Evolutionary conservation across 83 land plant genomes (phyloP), one percentile per base, ranked within the genome.

Genomic region (Thuja plicata): DNA sequence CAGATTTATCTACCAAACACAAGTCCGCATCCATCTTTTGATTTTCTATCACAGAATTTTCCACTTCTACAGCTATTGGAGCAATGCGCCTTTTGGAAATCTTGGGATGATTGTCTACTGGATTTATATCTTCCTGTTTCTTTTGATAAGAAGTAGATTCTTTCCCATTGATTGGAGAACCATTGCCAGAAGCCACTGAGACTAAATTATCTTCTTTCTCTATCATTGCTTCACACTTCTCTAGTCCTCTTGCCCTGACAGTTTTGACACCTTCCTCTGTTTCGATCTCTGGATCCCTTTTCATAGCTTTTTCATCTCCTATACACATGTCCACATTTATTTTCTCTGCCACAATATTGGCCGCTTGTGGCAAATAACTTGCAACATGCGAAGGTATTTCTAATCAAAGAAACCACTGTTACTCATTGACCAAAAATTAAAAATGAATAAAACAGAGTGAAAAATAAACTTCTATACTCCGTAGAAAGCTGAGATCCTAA

Each of bases 31-130:
- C 85, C 35, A 48, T 83, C 12, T 30, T 83, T 54, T 54, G 57
- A 54, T 54, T 54, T 5, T 48, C 54, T 54, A 4, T 45, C 13
- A 27, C 12, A 45, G 10, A 27, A 32, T 83, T 83, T 34, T 48
- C 87, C 24, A 21, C 81, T 19, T 88, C 86, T 40, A 91, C 85
- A 54, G 90, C 88, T 19, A 91, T 37, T 21, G 92, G 90, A 46
- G 88, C 89, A 11, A 91, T 91, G 32, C 88, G 71, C 88, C 80
- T 91, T 85, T 62, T 89, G 8, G 92, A 55, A 24, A 87, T 74
- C 37, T 82, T 89, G 16, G 24, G 37, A 38, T 38, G 52, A 41
- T 46, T 40, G 41, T 57, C 78, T 9, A 80, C 41, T 80, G 40
- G 30, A 57, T 54, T 81, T 30, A 54, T n/a, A 45, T 74, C 54